Evolutionary conservation across 371 early-diverging fungal genomes (phyloP).

Genomic region (Apophysomyces elegans): DNA sequence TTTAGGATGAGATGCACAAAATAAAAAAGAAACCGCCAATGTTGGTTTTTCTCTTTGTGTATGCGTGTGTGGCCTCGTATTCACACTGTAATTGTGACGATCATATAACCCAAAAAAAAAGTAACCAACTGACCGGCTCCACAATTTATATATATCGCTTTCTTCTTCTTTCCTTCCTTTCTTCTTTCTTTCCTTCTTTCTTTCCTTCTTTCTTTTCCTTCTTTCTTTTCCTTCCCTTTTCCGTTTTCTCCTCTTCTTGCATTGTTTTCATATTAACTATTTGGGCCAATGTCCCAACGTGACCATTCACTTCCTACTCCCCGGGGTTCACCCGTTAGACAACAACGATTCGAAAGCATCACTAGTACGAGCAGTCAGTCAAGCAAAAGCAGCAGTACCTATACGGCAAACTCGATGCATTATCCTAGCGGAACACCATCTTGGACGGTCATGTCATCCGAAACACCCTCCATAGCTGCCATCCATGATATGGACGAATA

Average conservation of each 20-base stretch:
- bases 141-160: neutral
- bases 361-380: constrained; percentile 24
- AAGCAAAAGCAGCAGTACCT: constrained; percentile 20
- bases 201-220: neutral
- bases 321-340: constrained; percentile 2
- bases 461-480: constrained; percentile 13
- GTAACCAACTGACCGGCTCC: neutral
- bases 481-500: constrained; percentile 8
- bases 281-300: constrained; percentile 13
- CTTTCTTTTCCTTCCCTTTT: neutral
- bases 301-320: neutral
- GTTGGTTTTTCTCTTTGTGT: too few species aligned
- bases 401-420: constrained; percentile 10
- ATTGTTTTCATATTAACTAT: neutral
- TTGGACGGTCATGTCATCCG: constrained; percentile 18
- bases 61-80: neutral
- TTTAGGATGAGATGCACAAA: constrained; percentile 9
- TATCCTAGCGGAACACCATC: constrained; percentile 23
- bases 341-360: constrained; percentile 14
- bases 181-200: neutral
- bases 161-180: neutral
- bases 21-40: too few species aligned
- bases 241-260: neutral
- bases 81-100: neutral
- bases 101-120: neutral